Conservation (phyloP, 257 asterid species). For the Datura wrightii region DNA sequence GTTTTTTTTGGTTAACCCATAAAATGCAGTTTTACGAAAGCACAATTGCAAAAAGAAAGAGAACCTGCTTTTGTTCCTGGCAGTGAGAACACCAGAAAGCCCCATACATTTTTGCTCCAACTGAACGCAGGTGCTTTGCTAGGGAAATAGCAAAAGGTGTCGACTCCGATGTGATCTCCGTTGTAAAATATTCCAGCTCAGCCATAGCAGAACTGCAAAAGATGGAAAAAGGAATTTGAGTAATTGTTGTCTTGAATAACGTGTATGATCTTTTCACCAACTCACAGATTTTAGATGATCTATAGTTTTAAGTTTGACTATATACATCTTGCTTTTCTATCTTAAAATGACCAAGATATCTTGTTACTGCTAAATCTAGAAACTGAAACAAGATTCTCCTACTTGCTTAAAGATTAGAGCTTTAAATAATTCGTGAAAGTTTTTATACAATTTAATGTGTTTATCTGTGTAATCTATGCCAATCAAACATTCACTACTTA, state of each 20-base stretch:
- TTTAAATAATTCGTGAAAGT: neutral
- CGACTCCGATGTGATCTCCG: constrained; percentile 66
- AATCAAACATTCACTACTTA: neutral
- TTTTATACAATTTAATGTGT: neutral
- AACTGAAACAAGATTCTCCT: constrained; percentile 3
- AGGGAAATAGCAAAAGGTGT: constrained; percentile 85
- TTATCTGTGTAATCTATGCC: neutral
- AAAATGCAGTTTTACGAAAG: constrained; percentile 16
- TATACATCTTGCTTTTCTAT: neutral
- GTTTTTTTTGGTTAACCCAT: neutral
- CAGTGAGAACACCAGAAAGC: constrained; percentile 99
- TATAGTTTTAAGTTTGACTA: neutral
- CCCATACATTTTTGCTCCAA: constrained; percentile 88
- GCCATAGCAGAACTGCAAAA: constrained; percentile 56
- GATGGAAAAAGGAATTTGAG: constrained; percentile 27
- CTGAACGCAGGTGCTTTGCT: constrained; percentile 74
- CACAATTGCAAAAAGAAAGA: constrained; percentile 28
- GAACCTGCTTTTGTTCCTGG: constrained; percentile 82
- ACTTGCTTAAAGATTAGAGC: neutral
- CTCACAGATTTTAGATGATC: neutral
- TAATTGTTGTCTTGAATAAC: neutral
- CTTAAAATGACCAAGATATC: constrained; percentile 9
- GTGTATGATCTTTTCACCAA: constrained; percentile 9
- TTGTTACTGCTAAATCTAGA: neutral
- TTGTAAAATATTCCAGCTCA: constrained; percentile 64